Conservation (phyloP, 306 rosid species). For the Mimosa pudica region DNA sequence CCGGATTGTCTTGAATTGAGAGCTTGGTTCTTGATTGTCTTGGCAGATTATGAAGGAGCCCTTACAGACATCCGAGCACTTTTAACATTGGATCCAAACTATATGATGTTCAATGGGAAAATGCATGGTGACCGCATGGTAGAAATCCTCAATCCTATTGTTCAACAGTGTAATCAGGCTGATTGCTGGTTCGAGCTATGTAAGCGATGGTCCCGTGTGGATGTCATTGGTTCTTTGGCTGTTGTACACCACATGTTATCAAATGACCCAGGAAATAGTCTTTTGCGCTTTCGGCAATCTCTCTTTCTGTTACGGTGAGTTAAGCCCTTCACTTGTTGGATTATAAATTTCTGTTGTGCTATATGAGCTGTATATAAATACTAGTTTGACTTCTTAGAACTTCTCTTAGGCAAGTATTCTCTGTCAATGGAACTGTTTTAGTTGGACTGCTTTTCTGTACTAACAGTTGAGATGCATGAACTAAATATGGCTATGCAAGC, state of each 20-base stretch:
- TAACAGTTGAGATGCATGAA: conserved; percentile 8
- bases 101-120: conserved; percentile 71
- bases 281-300: conserved; percentile 81
- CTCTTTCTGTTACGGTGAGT: conserved; percentile 78
- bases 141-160: conserved; percentile 68
- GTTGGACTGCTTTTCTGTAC: background rate
- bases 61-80: conserved; percentile 82
- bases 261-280: conserved; percentile 87
- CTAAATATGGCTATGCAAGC: conserved; percentile 7
- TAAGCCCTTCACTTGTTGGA: conserved; percentile 7
- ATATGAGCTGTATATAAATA: background rate
- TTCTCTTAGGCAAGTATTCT: conserved; percentile 1
- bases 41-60: conserved; percentile 77
- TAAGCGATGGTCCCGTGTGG: conserved; percentile 91
- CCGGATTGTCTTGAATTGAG: conserved; percentile 88
- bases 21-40: conserved; percentile 80
- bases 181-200: conserved; percentile 96
- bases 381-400: conserved; percentile 9
- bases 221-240: conserved; percentile 89
- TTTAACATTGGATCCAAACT: conserved; percentile 78
- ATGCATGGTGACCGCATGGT: conserved; percentile 70
- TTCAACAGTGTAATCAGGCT: conserved; percentile 73
- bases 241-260: conserved; percentile 87
- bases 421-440: conserved; percentile 11
- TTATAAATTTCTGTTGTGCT: background rate